phyloP scores from a whole-genome alignment of 441 rosid species.

The Lepidium campestre region DNA sequence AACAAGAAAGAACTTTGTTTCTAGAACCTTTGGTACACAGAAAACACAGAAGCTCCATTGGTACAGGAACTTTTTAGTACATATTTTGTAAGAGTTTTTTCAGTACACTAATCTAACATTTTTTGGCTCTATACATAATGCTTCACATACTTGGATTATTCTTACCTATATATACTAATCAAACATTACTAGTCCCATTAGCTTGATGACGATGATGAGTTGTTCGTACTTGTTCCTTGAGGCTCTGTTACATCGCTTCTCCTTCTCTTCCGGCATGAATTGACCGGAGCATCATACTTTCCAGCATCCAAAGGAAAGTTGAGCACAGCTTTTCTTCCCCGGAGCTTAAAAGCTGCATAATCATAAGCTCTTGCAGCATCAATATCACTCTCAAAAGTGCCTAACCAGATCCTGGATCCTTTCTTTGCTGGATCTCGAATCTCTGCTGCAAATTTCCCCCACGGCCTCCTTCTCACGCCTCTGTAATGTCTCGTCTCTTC shows the following conservation, averaged over 20 bases:
- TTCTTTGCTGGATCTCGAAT: slow-evolving; percentile 72
- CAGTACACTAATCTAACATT: slow-evolving; percentile 18
- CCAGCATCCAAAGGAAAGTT: slow-evolving; percentile 86
- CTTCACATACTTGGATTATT: not conserved
- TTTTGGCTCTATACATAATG: slow-evolving; percentile 18
- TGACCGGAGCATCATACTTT: slow-evolving; percentile 35
- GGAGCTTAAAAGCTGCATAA: slow-evolving; percentile 74
- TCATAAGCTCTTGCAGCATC: slow-evolving; percentile 95
- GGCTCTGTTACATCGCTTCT: slow-evolving; percentile 26
- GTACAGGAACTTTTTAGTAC: slow-evolving; percentile 10
- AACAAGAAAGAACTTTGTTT: slow-evolving; percentile 4
- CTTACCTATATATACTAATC: slow-evolving; percentile 5
- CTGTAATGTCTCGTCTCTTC: slow-evolving; percentile 56
- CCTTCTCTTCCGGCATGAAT: slow-evolving; percentile 43
- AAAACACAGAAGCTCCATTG: slow-evolving; percentile 22
- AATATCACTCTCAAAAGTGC: slow-evolving; percentile 62
- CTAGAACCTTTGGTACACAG: slow-evolving; percentile 11
- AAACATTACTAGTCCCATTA: slow-evolving; percentile 3
- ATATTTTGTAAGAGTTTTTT: slow-evolving; percentile 7
- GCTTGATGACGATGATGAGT: slow-evolving; percentile 18
- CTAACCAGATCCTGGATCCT: slow-evolving; percentile 87
- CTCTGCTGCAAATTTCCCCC: slow-evolving; percentile 95
- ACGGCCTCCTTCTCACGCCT: slow-evolving; percentile 84
- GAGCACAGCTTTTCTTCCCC: slow-evolving; percentile 81
- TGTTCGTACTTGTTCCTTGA: slow-evolving; percentile 12